These are phyloP conservation scores for Candida pseudoviswanathii DNA, from an alignment of 1,139 yeast species.

Conservation along the genomic window DNA sequence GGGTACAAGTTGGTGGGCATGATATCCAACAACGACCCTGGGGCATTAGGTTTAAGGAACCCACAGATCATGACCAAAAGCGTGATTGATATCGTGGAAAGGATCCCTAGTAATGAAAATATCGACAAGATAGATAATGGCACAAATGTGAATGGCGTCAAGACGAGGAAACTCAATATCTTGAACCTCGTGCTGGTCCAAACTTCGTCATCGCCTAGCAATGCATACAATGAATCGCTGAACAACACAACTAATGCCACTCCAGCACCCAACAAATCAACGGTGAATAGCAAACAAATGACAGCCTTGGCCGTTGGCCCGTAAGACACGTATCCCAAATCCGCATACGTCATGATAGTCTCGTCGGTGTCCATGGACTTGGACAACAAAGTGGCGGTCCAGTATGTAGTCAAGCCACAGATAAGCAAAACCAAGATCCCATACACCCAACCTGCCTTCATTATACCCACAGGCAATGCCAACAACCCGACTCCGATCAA, in stretches of 20 bases:
- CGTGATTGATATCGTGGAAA: conserved; percentile 48
- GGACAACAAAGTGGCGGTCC: conserved; percentile 48
- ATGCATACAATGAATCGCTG: conserved; percentile 53
- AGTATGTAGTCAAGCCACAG: conserved; percentile 45
- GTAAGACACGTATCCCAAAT: conserved; percentile 77
- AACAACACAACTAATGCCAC: conserved; percentile 57
- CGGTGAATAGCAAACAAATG: conserved; percentile 42
- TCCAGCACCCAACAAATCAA: conserved; percentile 59
- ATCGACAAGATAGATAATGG: conserved; percentile 48
- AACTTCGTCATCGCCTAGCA: conserved; percentile 38
- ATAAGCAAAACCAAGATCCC: conserved; percentile 42
- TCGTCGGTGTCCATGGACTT: conserved; percentile 66
- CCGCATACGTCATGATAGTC: conserved; percentile 85
- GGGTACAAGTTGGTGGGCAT: conserved; percentile 57
- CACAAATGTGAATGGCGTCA: conserved; percentile 50
- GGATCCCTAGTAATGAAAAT: conserved; percentile 47
- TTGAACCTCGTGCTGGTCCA: conserved; percentile 46
- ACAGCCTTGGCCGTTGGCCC: conserved; percentile 46
- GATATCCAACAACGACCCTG: conserved; percentile 42
- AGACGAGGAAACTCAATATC: conserved; percentile 39
- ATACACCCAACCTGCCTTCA: conserved; percentile 49
- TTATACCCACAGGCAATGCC: conserved; percentile 50
- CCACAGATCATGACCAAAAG: conserved; percentile 44
- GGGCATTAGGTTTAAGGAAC: conserved; percentile 36
- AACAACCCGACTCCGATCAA: conserved; percentile 52